Evolutionary conservation across 2,329 filamentous ascomycete genomes (phyloP), one percentile per base, ranked within the genome.

Genomic region (Septoria petroselini): DNA sequence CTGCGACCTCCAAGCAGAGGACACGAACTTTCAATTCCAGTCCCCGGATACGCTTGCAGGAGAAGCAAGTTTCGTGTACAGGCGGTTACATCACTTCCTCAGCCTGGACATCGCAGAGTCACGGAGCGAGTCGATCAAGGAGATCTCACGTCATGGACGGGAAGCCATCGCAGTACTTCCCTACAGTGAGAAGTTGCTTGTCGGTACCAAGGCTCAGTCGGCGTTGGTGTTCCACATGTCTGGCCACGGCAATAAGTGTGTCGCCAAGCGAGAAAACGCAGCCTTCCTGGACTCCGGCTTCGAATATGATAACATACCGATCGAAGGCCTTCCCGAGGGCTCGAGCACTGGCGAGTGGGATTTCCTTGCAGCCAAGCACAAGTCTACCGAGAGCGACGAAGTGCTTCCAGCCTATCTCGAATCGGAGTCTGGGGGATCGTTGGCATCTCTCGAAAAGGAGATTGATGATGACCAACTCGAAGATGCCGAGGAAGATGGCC

Each of bases 401-500:
- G 48, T 50, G 7, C 14, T 62, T 8, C 51, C 58, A 7, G 30
- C 54, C 6, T 53, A 52, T 29, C 43, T 38, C 4, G 46, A 55
- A 7, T 48, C 52, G n/a, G 48, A 52, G 8, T 23, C 42, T 15
- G 55, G 51, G 23, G 46, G 44, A 12, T 37, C 21, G 18, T 38
- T 31, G 33, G 35, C 34, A 25, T 51, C 56, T 11, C 43, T 48
- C 12, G 38, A 54, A 12, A 60, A 60, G 5, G 61, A 66, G n/a
- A 63, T 60, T 54, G 65, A 61, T 46, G 65, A 48, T 14, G 68
- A 70, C 66, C 75, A 83, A 38, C 70, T 77, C 23, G 81, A 84
- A 52, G 68, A 70, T 33, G 68, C 71, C 44, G 70, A 65, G 17
- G 53, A 73, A 41, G 54, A 45, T 8, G n/a, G 19, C 17, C 21